Evolutionary conservation across 768 basidiomycete species (phyloP).

Genomic region (Amanita thiersii): DNA sequence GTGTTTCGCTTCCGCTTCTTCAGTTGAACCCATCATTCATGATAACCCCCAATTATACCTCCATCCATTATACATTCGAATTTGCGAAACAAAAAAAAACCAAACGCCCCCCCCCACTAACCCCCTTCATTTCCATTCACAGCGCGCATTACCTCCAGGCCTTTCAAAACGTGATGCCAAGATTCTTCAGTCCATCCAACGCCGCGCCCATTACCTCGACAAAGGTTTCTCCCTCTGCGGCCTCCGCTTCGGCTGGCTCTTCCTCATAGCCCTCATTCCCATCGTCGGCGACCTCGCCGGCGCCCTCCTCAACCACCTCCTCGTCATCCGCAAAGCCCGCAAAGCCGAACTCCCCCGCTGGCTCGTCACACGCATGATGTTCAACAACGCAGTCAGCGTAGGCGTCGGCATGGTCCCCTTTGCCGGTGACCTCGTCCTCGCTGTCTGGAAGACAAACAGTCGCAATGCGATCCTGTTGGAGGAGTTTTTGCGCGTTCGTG

Average conservation of each 20-base stretch:
- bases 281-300: conserved; percentile 61
- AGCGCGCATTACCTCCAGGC: conserved; percentile 70
- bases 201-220: conserved; percentile 79
- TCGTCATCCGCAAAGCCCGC: conserved; percentile 70
- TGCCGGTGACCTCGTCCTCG: conserved; percentile 69
- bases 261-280: conserved; percentile 71
- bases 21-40: conserved; percentile 2
- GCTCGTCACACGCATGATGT: conserved; percentile 66
- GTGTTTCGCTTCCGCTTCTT: not conserved
- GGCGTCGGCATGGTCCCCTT: conserved; percentile 60
- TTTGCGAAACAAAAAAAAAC: too few relatives aligned
- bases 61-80: too few relatives aligned
- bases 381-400: conserved; percentile 67
- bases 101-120: not conserved
- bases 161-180: conserved; percentile 68
- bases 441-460: conserved; percentile 80
- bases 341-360: conserved; percentile 62
- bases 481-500: conserved; percentile 74
- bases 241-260: conserved; percentile 80
- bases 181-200: conserved; percentile 67
- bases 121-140: not conserved
- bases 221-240: conserved; percentile 79
- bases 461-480: conserved; percentile 84
- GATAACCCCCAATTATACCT: too few relatives aligned
- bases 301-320: conserved; percentile 58